phyloP scores from a whole-genome alignment of 768 basidiomycete species.

The Lepiota venenata region DNA sequence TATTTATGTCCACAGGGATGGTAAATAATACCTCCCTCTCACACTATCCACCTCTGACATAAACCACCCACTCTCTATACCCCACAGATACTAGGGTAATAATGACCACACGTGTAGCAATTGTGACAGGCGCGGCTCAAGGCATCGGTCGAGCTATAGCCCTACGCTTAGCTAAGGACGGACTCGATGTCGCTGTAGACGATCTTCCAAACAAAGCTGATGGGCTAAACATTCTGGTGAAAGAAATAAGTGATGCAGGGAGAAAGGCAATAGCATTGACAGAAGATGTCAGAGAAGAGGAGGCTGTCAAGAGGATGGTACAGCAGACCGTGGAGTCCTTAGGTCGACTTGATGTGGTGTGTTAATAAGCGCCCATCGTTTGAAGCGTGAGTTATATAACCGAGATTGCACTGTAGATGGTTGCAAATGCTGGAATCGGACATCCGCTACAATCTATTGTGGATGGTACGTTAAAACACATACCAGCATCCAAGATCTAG shows the following conservation, averaged over 20 bases:
- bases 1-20: too few species aligned
- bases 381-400: too few species aligned
- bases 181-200: conserved; percentile 35
- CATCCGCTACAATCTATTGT: neutral
- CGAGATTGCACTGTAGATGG: neutral
- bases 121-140: neutral
- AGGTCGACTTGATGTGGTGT: conserved; percentile 2
- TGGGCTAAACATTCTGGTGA: conserved; percentile 21
- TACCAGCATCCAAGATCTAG: neutral
- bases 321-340: neutral
- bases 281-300: conserved; percentile 12
- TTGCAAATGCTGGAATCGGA: conserved; percentile 4
- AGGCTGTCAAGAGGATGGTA: neutral
- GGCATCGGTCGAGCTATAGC: conserved; percentile 43
- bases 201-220: conserved; percentile 24
- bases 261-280: conserved; percentile 15
- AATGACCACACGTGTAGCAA: too few species aligned
- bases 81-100: too few species aligned
- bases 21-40: too few species aligned
- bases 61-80: too few species aligned
- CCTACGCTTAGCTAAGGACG: conserved; percentile 34
- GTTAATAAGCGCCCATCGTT: too few species aligned
- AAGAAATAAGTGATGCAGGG: conserved; percentile 26
- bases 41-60: too few species aligned
- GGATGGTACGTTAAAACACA: neutral